Evolutionary conservation across 2,329 filamentous ascomycete species (phyloP).

Genomic region (Dactylellina sp.): DNA sequence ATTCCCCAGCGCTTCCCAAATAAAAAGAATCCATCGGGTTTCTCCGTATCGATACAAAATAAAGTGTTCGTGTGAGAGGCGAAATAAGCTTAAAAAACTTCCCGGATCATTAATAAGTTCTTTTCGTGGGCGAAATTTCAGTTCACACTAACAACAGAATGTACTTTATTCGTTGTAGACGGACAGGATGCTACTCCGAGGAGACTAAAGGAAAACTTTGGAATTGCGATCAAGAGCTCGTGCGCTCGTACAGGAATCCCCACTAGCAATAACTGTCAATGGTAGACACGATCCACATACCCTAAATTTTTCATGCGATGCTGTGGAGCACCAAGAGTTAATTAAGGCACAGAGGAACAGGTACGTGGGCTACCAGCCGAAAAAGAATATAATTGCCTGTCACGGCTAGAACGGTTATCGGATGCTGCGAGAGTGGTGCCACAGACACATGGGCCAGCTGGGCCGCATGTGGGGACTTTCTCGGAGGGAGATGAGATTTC

Average conservation of each 20-base stretch:
- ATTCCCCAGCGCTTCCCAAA: not conserved
- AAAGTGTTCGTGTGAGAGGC: conserved; percentile 6
- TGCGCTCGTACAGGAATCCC: conserved; percentile 32
- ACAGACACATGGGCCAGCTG: conserved; percentile 3
- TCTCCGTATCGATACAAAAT: conserved; percentile 21
- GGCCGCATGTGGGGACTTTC: conserved; percentile 41
- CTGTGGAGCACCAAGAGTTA: conserved; percentile 12
- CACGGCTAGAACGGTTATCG: conserved; percentile 26
- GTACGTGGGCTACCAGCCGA: conserved; percentile 36
- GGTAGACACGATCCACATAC: not conserved
- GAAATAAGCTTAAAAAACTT: conserved; percentile 47
- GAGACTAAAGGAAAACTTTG: conserved; percentile 18
- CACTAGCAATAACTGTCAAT: conserved; percentile 44
- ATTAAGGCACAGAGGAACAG: conserved; percentile 27
- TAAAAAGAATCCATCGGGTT: conserved; percentile 22
- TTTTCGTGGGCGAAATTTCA: not conserved
- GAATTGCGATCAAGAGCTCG: conserved; percentile 47
- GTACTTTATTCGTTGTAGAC: not conserved
- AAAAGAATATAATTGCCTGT: conserved; percentile 51
- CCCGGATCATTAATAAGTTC: conserved; percentile 9
- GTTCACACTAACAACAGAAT: not conserved
- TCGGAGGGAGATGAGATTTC: conserved; percentile 20
- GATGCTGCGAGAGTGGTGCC: conserved; percentile 29
- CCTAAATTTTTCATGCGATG: conserved; percentile 52
- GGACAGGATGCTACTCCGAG: conserved; percentile 2